Percentiles rank a stretch among this genome's conserved stretches.
Conservation (phyloP, 768 basidiomycete genomes). For the Hygrophoropsis aurantiaca region DNA sequence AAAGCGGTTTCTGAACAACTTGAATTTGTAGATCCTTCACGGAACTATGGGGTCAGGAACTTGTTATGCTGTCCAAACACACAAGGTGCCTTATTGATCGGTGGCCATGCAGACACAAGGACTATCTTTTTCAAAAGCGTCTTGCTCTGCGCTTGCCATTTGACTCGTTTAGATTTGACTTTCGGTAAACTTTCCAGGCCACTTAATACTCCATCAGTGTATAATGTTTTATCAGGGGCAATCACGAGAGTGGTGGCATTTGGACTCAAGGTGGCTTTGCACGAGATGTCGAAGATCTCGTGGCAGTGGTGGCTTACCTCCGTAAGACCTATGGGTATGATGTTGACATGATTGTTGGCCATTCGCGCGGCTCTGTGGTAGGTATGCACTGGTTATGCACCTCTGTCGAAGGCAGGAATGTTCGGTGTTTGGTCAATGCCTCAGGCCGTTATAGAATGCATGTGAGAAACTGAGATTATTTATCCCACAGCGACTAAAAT, state of each 20-base stretch:
- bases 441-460: conserved; percentile 80
- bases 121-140: conserved; percentile 78
- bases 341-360: conserved; percentile 70
- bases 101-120: conserved; percentile 62
- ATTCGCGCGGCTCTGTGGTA: conserved; percentile 75
- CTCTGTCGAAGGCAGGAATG: conserved; percentile 52
- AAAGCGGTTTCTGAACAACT: neutral
- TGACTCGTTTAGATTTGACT: conserved; percentile 87
- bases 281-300: conserved; percentile 66
- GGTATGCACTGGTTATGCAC: conserved; percentile 70
- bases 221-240: conserved; percentile 51
- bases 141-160: conserved; percentile 64
- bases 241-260: conserved; percentile 70
- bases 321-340: conserved; percentile 60
- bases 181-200: conserved; percentile 53
- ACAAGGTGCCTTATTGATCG: neutral
- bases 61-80: neutral
- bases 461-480: conserved; percentile 41
- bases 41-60: conserved; percentile 70
- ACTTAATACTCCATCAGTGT: conserved; percentile 2
- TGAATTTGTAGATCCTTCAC: conserved; percentile 66
- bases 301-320: conserved; percentile 63
- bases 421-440: conserved; percentile 68
- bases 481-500: conserved; percentile 5
- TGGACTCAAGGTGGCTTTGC: conserved; percentile 61